phyloP scores from a whole-genome alignment of 805 yeast species.

The Torulaspora microellipsoides region DNA sequence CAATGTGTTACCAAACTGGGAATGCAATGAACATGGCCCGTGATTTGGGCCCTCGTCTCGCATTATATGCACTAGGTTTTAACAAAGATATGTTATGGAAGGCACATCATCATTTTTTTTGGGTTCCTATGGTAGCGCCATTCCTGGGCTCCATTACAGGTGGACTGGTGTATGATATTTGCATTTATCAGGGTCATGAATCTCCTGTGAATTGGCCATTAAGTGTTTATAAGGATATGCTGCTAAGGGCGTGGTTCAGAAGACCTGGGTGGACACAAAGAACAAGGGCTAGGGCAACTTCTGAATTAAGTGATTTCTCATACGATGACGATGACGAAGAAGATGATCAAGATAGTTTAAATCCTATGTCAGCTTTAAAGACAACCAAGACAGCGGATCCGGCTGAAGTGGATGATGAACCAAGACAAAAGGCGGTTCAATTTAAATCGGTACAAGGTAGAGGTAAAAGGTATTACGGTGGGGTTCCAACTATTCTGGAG shows the following conservation, averaged over 20 bases:
- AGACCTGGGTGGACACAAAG: constrained; percentile 30
- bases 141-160: constrained; percentile 45
- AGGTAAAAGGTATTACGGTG: constrained; percentile 23
- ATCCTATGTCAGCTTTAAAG: constrained; percentile 9
- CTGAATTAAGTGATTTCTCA: constrained; percentile 30
- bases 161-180: constrained; percentile 47
- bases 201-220: constrained; percentile 47
- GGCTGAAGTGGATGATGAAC: constrained; percentile 15
- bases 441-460: constrained; percentile 28
- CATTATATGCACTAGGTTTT: constrained; percentile 45
- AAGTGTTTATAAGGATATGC: constrained; percentile 22
- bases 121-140: constrained; percentile 54
- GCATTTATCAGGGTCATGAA: constrained; percentile 49
- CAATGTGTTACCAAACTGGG: constrained; percentile 50
- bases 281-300: constrained; percentile 25
- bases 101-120: constrained; percentile 42
- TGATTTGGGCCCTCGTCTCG: constrained; percentile 52
- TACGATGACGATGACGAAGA: constrained; percentile 20
- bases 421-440: constrained; percentile 27
- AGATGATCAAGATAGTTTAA: constrained; percentile 9
- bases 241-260: constrained; percentile 27
- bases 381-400: constrained; percentile 15
- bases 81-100: constrained; percentile 39
- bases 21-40: constrained; percentile 52
- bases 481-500: constrained; percentile 32